Evolutionary conservation across 164 flowering plant genomes (phyloP).

Genomic region (Amborella trichopoda): DNA sequence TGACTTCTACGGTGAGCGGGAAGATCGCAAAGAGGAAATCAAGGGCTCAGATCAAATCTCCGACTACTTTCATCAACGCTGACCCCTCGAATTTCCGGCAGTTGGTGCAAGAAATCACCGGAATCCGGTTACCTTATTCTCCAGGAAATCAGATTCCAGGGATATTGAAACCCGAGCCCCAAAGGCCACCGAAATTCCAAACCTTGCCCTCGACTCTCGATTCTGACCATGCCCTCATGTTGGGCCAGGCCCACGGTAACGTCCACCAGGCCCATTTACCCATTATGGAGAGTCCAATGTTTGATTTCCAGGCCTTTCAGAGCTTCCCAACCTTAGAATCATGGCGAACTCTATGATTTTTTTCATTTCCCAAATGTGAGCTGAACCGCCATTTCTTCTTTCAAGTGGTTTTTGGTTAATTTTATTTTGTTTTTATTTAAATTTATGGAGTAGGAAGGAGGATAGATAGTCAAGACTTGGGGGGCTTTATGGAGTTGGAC

Average conservation of each 20-base stretch:
- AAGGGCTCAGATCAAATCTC: constrained; percentile 58
- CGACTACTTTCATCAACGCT: constrained; percentile 78
- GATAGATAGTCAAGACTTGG: too few relatives aligned
- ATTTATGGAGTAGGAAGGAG: too few relatives aligned
- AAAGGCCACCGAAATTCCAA: constrained; percentile 18
- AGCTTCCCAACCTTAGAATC: constrained; percentile 85
- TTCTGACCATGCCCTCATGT: constrained; percentile 27
- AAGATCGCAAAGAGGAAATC: constrained; percentile 65
- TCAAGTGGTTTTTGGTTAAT: too few relatives aligned
- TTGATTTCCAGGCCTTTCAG: constrained; percentile 30
- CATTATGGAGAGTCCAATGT: constrained; percentile 13
- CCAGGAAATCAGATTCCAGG: background rate
- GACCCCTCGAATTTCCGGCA: constrained; percentile 89
- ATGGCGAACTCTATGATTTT: too few relatives aligned
- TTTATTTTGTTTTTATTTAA: too few relatives aligned
- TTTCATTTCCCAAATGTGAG: too few relatives aligned
- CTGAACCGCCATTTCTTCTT: too few relatives aligned
- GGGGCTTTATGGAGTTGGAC: too few relatives aligned
- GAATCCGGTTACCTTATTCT: constrained; percentile 23
- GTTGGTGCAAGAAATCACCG: constrained; percentile 98
- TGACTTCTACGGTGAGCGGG: too few relatives aligned
- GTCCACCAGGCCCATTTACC: constrained; percentile 6
- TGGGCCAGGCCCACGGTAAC: constrained; percentile 18
- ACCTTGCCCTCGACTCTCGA: background rate
- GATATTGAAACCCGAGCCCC: constrained; percentile 70